A percentile compares a stretch with the other conserved stretches of the same genome.
Evolutionary conservation across 768 basidiomycete species (phyloP).

Genomic region (Russula griseocarnosa): DNA sequence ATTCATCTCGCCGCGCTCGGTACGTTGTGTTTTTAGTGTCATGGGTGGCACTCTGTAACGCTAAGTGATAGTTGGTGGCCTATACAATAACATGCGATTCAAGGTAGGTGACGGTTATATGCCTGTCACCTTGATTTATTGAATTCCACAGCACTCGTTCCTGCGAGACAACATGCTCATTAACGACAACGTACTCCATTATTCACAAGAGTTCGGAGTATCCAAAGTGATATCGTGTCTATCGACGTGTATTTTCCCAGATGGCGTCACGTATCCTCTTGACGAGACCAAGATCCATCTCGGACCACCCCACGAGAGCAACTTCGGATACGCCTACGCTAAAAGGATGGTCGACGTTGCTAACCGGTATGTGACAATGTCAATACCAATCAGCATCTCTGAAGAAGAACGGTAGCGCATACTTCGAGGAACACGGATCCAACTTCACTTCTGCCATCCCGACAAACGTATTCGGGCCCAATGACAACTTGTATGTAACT

Average conservation of each 20-base stretch:
- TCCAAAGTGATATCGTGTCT: constrained; percentile 90
- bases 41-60: neutral
- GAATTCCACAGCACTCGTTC: constrained; percentile 65
- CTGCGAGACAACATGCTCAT: constrained; percentile 92
- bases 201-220: constrained; percentile 58
- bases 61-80: constrained; percentile 67
- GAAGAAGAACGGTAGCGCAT: constrained; percentile 55
- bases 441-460: constrained; percentile 97
- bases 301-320: constrained; percentile 89
- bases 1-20: constrained; percentile 94
- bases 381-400: neutral
- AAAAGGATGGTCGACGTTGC: constrained; percentile 95
- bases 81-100: constrained; percentile 94
- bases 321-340: constrained; percentile 95
- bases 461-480: constrained; percentile 93
- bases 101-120: constrained; percentile 50
- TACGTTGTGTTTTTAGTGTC: constrained; percentile 36
- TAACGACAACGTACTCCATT: constrained; percentile 89
- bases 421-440: constrained; percentile 91
- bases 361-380: constrained; percentile 64
- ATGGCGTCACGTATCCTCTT: constrained; percentile 89
- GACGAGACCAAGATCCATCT: constrained; percentile 90
- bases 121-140: neutral
- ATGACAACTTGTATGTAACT: constrained; percentile 77
- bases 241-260: constrained; percentile 96